These are phyloP conservation scores for Leishmania gerbilli DNA, from an alignment of 208 protist species.

Conservation along the genomic window DNA sequence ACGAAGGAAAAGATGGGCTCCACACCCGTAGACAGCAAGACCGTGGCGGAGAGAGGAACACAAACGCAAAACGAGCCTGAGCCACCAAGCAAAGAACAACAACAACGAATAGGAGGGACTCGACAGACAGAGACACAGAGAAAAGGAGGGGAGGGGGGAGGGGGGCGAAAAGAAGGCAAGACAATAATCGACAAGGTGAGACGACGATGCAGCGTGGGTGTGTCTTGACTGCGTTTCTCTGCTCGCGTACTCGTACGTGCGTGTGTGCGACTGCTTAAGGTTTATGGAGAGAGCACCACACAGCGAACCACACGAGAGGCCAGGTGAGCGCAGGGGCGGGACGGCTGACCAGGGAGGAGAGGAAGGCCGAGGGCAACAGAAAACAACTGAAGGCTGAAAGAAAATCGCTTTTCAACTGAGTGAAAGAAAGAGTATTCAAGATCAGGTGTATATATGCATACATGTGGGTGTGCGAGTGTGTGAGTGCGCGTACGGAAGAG, in stretches of 20 bases:
- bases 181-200: constrained; percentile 6
- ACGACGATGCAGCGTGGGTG: not conserved
- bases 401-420: constrained; percentile 6
- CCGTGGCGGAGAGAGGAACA: not conserved
- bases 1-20: not conserved
- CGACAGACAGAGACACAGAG: constrained; percentile 1
- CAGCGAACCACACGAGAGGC: not conserved
- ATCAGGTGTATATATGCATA: too few species aligned
- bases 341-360: not conserved
- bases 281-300: not conserved
- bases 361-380: not conserved
- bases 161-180: not conserved
- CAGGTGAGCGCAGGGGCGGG: not conserved
- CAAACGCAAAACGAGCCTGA: not conserved
- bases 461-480: not conserved
- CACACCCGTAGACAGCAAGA: not conserved
- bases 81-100: not conserved
- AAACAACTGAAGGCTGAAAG: not conserved
- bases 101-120: not conserved
- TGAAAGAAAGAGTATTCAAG: not conserved
- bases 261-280: not conserved
- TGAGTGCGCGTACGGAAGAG: not conserved
- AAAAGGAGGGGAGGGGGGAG: not conserved
- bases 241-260: not conserved
- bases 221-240: constrained; percentile 3